Evolutionary conservation across 2,329 filamentous ascomycete species (phyloP).

Genomic region (Lecanicillium sp.): DNA sequence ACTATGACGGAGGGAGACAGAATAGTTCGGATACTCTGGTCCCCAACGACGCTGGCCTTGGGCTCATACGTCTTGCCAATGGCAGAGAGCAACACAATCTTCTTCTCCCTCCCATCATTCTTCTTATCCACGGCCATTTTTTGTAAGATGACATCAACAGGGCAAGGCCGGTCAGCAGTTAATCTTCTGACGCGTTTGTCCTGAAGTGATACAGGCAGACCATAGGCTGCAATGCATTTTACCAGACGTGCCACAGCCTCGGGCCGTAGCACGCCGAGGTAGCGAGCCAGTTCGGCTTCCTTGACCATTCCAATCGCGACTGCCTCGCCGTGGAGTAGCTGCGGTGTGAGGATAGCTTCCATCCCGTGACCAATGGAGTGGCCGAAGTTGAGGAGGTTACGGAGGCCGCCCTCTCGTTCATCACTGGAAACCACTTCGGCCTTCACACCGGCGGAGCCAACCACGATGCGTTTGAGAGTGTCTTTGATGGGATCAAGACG

Average conservation of each 20-base stretch:
- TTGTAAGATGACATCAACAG: constrained; percentile 74
- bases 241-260: constrained; percentile 82
- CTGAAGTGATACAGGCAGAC: constrained; percentile 75
- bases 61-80: constrained; percentile 86
- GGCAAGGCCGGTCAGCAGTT: constrained; percentile 81
- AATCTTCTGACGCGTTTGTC: constrained; percentile 78
- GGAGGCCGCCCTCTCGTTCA: constrained; percentile 86
- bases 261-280: constrained; percentile 77
- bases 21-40: constrained; percentile 74
- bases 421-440: constrained; percentile 91
- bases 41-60: constrained; percentile 82
- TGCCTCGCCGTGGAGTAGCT: constrained; percentile 91
- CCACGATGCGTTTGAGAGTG: constrained; percentile 70
- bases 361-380: constrained; percentile 97
- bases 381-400: constrained; percentile 94
- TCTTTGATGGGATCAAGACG: constrained; percentile 66
- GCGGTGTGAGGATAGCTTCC: constrained; percentile 90
- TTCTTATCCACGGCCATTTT: constrained; percentile 99
- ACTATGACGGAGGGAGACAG: constrained; percentile 75
- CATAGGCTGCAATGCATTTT: constrained; percentile 94
- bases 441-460: constrained; percentile 89
- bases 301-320: constrained; percentile 98
- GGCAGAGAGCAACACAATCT: constrained; percentile 84
- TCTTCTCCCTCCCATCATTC: constrained; percentile 92
- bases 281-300: constrained; percentile 87